Base-by-base conservation (phyloP, 306 rosid species). In the Cucumis melo region DNA sequence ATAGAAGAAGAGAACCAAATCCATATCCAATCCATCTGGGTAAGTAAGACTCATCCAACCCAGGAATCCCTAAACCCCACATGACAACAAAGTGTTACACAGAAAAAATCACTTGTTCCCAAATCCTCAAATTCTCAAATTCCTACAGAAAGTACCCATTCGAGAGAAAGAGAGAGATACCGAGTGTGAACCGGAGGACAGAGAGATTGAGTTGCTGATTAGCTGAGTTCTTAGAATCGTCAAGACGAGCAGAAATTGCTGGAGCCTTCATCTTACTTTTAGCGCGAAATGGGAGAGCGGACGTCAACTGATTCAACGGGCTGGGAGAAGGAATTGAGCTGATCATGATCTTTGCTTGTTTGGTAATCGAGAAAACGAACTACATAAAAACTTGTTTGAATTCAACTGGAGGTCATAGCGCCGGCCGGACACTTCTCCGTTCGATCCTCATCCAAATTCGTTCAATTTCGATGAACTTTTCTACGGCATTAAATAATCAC, bases 21-120 rank as follows among this genome's bases (percentile, higher is more conserved):
- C 96, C 92, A 58, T 90, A 94, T 32, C 99, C 96, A 55, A 94
- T 89, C 99, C 96, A 94, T 90, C 97, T 85, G 81, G 99, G 96
- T 73, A 94, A 86, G 87, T 90, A 92, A 50, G 99, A 94, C 75
- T 94, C 97, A 73, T 92, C 96, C 68, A 94, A 85, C n/a, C 97
- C 99, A 71, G 91, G 92, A 72, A 94, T 89, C 66, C 99, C 98
- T 91, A 82, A 56, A 74, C 73, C 75, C 80, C 80, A 79, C 34
- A 60, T 71, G 46, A n/a, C 15, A 15, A 63, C 44, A 29, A 58
- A 60, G 60, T 23, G 23, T 20, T 13, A 34, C 66, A 36, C n/a
- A n/a, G 2, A 10, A 38, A 38, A 14, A 36, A 16, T 32, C 24
- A 16, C 20, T 24, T 24, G 14, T 50, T 51, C 24, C 76, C 76